Conservation (phyloP, 139 green algal species). For the Chlorella sp. region DNA sequence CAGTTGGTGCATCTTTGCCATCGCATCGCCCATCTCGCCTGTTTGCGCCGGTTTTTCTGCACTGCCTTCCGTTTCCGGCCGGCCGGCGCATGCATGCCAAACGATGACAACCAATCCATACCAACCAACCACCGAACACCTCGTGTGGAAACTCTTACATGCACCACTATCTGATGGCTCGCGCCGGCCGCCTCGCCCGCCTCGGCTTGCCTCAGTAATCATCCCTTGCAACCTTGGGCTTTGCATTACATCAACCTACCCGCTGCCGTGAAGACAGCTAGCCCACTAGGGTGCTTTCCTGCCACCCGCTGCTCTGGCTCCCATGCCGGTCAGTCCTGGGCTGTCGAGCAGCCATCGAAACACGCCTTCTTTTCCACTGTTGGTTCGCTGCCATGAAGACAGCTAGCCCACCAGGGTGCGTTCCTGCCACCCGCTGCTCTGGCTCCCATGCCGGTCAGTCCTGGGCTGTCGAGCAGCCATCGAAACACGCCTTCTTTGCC, state of each 20-base stretch:
- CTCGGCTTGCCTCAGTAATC: neutral
- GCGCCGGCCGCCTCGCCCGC: neutral
- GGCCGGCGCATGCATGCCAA: constrained; percentile 7
- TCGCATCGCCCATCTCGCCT: too few relatives aligned
- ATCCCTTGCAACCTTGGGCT: neutral
- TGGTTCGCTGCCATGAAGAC: neutral
- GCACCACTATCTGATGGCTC: constrained; percentile 80
- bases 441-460: neutral
- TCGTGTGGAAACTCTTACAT: constrained; percentile 66
- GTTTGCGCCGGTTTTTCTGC: too few relatives aligned
- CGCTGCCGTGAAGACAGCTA: constrained; percentile 11
- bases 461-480: constrained; percentile 2
- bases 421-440: constrained; percentile 17
- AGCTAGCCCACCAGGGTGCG: neutral
- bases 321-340: neutral
- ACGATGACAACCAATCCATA: constrained; percentile 45
- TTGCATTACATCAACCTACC: neutral
- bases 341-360: neutral
- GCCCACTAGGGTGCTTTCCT: constrained; percentile 11
- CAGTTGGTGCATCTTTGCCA: neutral
- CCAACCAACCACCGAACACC: constrained; percentile 34
- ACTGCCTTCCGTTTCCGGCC: neutral
- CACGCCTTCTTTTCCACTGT: neutral
- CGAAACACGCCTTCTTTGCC: neutral
- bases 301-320: too few relatives aligned